phyloP scores from a whole-genome alignment of 441 rosid genomes.

The Corymbia calophylla region DNA sequence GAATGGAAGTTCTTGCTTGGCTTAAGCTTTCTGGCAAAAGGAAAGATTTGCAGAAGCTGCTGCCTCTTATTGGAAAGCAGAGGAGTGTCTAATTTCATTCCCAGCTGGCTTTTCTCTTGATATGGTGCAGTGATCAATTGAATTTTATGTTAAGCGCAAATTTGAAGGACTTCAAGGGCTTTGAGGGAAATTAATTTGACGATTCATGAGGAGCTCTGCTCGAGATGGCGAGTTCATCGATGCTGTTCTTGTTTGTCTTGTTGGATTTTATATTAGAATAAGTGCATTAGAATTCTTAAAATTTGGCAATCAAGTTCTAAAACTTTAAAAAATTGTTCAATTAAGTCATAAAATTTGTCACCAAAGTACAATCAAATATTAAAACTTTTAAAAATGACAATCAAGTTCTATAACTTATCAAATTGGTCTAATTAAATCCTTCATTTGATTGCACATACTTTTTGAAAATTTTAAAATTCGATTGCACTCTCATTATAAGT shows the following conservation, averaged over 20 bases:
- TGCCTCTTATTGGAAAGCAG: not conserved
- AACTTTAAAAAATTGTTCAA: no score
- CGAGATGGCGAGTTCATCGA: not conserved
- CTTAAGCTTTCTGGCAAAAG: not conserved
- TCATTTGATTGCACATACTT: no score
- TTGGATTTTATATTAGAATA: not conserved
- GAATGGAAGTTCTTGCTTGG: not conserved
- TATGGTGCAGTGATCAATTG: not conserved
- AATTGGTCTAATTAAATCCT: no score
- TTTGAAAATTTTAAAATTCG: no score
- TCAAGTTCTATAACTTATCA: no score
- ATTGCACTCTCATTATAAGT: no score
- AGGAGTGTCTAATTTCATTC: not conserved
- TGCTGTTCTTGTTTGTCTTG: not conserved
- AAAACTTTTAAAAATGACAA: no score
- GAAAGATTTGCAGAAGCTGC: not conserved
- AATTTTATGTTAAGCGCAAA: not conserved
- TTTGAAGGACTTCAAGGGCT: not conserved
- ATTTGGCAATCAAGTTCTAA: no score
- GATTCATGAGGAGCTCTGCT: not conserved
- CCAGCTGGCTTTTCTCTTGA: not conserved
- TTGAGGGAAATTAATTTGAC: not conserved
- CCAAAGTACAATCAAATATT: no score
- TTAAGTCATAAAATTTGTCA: no score
- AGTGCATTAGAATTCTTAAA: no score